Base-by-base conservation (phyloP, 805 yeast species). In the Metschnikowia vanudenii region DNA sequence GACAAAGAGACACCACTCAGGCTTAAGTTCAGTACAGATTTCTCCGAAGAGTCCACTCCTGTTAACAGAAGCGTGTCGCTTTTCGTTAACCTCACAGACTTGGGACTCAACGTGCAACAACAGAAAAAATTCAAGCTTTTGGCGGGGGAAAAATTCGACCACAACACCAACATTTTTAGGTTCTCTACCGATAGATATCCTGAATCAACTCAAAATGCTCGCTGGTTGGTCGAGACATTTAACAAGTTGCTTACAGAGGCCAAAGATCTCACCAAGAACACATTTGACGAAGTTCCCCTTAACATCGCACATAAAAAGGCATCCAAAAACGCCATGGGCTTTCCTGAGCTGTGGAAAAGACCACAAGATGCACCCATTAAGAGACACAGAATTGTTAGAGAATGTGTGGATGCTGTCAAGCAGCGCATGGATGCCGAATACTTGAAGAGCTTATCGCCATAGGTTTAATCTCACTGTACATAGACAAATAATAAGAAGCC, bases 141-240 rank as follows among this genome's bases (percentile, higher is more conserved):
- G 52, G 81, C 95, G 2, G 96, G 90, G 19, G 76, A 82, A 29
- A 82, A 96, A 64, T 90, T 84, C 62, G 81, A 89, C 64, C 74
- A 75, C 52, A 67, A 68, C 29, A 76, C 76, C 1, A 84, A 86
- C 58, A 63, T 66, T 14, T 75, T 92, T 58, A 79, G 77, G 54
- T 78, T 90, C 66, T 73, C 88, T n/a, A 68, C 80, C 29, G 82
- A 78, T 42, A 76, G 76, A 57, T 88, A 76, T 63, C 73, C 80
- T 7, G 88, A 88, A 58, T 84, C 96, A 35, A 79, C 95, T 1
- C 97, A 92, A 67, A 94, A 94, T 67, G 86, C 92, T 41, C 78
- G 85, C 53, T 82, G 75, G 63, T 68, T 88, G 52, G 82, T 84
- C 16, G 85, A 81, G 45, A 74, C 81, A 22, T 71, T 90, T 53